A percentile compares a stretch with the other conserved stretches of the same genome.
These are phyloP conservation scores for Lactarius sp. DNA, from an alignment of 768 basidiomycete genomes.

Conservation along the genomic window DNA sequence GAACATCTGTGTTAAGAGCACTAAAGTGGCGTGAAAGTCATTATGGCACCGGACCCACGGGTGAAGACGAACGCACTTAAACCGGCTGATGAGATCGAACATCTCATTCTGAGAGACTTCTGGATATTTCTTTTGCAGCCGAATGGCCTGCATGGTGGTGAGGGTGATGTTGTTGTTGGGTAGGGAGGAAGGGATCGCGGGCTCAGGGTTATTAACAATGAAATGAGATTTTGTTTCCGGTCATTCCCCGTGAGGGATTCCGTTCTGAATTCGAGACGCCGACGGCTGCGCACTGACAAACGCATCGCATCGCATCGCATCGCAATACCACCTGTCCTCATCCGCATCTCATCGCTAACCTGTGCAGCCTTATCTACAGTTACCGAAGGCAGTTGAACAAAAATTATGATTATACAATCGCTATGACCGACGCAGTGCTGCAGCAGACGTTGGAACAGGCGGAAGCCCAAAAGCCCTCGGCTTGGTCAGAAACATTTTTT, in stretches of 20 bases:
- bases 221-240: not conserved
- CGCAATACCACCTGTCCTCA: not conserved
- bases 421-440: not conserved
- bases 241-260: not conserved
- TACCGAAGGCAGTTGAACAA: not conserved
- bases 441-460: not conserved
- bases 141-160: slow-evolving; percentile 67
- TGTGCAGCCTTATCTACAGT: not conserved
- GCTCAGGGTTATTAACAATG: slow-evolving; percentile 4
- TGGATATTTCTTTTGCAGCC: slow-evolving; percentile 88
- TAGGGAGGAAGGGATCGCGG: not conserved
- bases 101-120: slow-evolving; percentile 91
- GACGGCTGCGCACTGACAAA: not conserved
- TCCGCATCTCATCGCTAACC: not conserved
- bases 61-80: slow-evolving; percentile 68
- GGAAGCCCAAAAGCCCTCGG: too few relatives aligned
- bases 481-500: not conserved
- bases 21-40: slow-evolving; percentile 36
- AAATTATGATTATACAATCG: not conserved
- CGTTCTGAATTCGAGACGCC: too few relatives aligned
- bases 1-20: slow-evolving; percentile 68
- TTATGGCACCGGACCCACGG: slow-evolving; percentile 19
- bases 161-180: not conserved
- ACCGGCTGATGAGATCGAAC: slow-evolving; percentile 88
- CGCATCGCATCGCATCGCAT: not conserved